phyloP scores from a whole-genome alignment of 805 yeast genomes.

The Pachysolen tannophilus region DNA sequence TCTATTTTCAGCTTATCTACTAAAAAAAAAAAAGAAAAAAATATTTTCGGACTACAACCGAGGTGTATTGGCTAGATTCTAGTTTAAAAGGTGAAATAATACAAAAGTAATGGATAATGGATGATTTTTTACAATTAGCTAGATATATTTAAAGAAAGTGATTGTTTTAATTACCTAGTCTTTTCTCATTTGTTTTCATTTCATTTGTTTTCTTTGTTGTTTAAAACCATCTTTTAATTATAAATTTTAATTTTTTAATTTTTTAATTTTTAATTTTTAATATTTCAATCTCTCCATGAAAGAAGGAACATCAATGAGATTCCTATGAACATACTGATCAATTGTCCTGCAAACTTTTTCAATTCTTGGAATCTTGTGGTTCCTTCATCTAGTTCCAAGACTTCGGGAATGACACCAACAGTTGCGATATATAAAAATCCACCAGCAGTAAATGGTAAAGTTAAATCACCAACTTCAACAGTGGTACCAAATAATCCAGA shows the following conservation, averaged over 20 bases:
- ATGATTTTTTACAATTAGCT: too few relatives aligned
- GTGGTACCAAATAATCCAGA: conserved; percentile 42
- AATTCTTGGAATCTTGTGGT: conserved; percentile 30
- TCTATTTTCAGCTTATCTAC: too few relatives aligned
- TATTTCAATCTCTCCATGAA: conserved; percentile 34
- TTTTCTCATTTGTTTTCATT: too few relatives aligned
- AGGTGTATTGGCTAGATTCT: too few relatives aligned
- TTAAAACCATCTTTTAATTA: neutral
- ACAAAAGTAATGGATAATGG: too few relatives aligned
- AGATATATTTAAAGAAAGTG: too few relatives aligned
- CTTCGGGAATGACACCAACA: conserved; percentile 69
- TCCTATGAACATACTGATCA: conserved; percentile 44
- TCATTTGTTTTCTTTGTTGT: too few relatives aligned
- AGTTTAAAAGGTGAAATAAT: too few relatives aligned
- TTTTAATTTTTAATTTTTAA: neutral
- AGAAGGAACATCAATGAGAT: conserved; percentile 47
- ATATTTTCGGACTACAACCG: too few relatives aligned
- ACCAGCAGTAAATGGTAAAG: conserved; percentile 71
- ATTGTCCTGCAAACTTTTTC: conserved; percentile 34
- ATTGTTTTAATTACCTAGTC: too few relatives aligned
- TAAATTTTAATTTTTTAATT: neutral
- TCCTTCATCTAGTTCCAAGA: conserved; percentile 35
- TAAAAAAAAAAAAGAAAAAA: too few relatives aligned
- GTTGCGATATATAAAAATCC: conserved; percentile 68
- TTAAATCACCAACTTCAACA: conserved; percentile 40